These are phyloP conservation scores for Colletotrichum spaethianum DNA, from an alignment of 2,329 filamentous ascomycete genomes.

Conservation along the genomic window DNA sequence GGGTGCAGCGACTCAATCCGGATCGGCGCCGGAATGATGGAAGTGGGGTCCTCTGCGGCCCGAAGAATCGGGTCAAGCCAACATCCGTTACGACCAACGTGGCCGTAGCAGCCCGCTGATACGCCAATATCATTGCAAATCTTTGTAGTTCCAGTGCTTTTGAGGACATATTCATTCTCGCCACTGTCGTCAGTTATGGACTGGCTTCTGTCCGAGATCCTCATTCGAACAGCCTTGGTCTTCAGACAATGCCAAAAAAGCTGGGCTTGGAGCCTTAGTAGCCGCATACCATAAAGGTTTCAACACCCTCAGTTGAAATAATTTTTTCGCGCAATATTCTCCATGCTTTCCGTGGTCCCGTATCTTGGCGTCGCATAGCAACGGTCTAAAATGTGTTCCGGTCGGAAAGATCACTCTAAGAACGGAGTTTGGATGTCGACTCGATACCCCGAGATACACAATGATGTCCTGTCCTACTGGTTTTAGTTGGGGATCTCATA, in stretches of 20 bases:
- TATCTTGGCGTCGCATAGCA: no score
- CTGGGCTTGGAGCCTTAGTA: background rate
- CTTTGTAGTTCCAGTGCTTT: background rate
- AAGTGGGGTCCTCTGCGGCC: background rate
- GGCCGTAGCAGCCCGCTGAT: background rate
- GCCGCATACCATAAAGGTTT: no score
- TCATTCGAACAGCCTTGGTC: no score
- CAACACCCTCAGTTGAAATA: no score
- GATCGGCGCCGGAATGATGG: background rate
- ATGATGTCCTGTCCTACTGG: no score
- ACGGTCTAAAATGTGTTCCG: no score
- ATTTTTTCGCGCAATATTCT: no score
- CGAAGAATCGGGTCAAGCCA: background rate
- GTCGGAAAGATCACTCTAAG: no score
- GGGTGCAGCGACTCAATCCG: background rate
- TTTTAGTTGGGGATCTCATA: no score
- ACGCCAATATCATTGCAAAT: background rate
- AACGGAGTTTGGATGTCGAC: no score
- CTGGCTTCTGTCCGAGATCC: background rate
- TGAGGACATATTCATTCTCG: background rate
- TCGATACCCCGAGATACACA: no score
- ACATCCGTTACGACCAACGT: background rate
- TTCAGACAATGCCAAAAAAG: background rate
- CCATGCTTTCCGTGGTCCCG: no score
- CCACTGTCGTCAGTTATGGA: background rate